phyloP scores from a whole-genome alignment of 352 stramenopile genomes.

The Elongisporangium anandrum region DNA sequence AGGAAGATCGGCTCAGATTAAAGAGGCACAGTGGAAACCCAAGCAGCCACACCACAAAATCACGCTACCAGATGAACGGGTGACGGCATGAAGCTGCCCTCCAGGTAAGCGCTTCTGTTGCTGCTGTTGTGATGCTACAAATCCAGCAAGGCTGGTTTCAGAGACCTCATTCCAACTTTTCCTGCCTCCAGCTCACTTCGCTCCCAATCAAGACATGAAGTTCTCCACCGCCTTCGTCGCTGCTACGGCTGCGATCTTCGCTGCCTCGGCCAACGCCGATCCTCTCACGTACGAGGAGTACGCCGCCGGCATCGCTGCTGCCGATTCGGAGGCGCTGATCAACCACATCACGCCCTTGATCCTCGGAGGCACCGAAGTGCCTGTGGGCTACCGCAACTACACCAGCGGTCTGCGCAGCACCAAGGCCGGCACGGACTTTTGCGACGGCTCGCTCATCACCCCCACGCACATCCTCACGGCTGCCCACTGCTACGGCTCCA shows the following conservation, averaged over 20 bases:
- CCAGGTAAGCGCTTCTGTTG: not conserved
- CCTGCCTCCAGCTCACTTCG: not conserved
- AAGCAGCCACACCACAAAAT: not conserved
- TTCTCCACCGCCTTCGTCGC: slow-evolving; percentile 1
- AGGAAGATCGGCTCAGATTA: not conserved
- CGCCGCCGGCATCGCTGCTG: not conserved
- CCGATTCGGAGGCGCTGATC: not conserved
- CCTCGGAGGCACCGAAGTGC: slow-evolving; percentile 31
- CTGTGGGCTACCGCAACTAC: slow-evolving; percentile 44
- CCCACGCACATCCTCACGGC: slow-evolving; percentile 58
- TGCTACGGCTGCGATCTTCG: not conserved
- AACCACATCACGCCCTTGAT: slow-evolving; percentile 32
- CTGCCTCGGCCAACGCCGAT: not conserved
- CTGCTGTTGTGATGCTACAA: too few species aligned
- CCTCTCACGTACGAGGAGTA: slow-evolving; percentile 5
- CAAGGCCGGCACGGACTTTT: slow-evolving; percentile 31
- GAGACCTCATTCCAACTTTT: slow-evolving; percentile 1
- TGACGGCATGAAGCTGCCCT: not conserved
- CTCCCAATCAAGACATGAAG: not conserved
- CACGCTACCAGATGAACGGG: not conserved
- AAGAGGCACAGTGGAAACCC: not conserved
- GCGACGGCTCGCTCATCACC: slow-evolving; percentile 61
- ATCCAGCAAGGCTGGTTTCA: not conserved
- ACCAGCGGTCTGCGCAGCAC: slow-evolving; percentile 33
- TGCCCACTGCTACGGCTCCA: slow-evolving; percentile 42